phyloP scores from a whole-genome alignment of 352 stramenopile genomes.

The Globisporangium acanthophoron region DNA sequence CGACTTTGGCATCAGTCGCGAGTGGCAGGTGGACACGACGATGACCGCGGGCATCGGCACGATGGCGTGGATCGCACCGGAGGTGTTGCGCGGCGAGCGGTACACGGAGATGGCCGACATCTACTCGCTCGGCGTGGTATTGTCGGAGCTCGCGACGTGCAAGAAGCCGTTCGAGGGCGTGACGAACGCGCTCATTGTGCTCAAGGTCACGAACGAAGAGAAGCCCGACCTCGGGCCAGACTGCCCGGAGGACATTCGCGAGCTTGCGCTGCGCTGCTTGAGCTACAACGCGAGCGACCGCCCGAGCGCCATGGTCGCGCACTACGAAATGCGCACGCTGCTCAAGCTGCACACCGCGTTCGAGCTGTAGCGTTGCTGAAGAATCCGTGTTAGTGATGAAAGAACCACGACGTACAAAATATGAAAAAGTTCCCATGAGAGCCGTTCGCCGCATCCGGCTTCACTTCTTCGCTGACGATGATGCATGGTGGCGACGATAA shows the following conservation, averaged over 20 bases:
- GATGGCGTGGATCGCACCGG: slow-evolving; percentile 80
- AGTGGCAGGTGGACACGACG: slow-evolving; percentile 69
- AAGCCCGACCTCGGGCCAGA: slow-evolving; percentile 48
- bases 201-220: slow-evolving; percentile 72
- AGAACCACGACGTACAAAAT: not conserved
- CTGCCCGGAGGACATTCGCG: slow-evolving; percentile 62
- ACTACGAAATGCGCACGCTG: slow-evolving; percentile 74
- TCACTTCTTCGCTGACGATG: not conserved
- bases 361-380: slow-evolving; percentile 22
- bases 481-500: not conserved
- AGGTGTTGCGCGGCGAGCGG: slow-evolving; percentile 72
- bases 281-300: slow-evolving; percentile 61
- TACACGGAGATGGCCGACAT: slow-evolving; percentile 86
- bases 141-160: slow-evolving; percentile 69
- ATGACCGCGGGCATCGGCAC: slow-evolving; percentile 83
- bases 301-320: slow-evolving; percentile 61
- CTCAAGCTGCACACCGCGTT: slow-evolving; percentile 60
- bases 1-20: slow-evolving; percentile 78
- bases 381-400: not conserved
- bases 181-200: slow-evolving; percentile 62
- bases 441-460: not conserved
- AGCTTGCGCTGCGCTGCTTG: slow-evolving; percentile 52
- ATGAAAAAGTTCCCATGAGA: not conserved
- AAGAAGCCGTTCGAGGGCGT: slow-evolving; percentile 61
- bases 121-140: slow-evolving; percentile 81